Percentiles rank a stretch among this genome's conserved stretches.
Conservation (phyloP, 768 basidiomycete genomes). For the Auricularia heimuer region DNA sequence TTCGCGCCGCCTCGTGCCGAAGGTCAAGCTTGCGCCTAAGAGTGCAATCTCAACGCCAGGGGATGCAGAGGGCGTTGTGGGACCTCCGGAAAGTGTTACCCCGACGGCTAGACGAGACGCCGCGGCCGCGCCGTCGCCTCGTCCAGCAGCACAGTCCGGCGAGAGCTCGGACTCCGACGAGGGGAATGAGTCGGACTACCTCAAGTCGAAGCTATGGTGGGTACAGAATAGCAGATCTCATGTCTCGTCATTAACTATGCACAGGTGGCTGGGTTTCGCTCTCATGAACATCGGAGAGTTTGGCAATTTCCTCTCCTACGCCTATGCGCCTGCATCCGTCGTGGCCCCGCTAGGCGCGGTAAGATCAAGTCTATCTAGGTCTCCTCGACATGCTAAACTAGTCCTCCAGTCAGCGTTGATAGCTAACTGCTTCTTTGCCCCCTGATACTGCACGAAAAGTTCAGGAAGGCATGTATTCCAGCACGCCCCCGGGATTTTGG, state of each 20-base stretch:
- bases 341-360: constrained; percentile 96
- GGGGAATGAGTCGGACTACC: constrained; percentile 53
- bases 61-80: not conserved
- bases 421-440: constrained; percentile 95
- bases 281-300: constrained; percentile 88
- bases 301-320: constrained; percentile 87
- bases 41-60: not conserved
- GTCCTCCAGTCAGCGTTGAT: constrained; percentile 69
- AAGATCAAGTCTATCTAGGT: constrained; percentile 20
- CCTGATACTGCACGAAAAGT: constrained; percentile 68
- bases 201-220: constrained; percentile 78
- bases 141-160: not conserved
- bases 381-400: constrained; percentile 1
- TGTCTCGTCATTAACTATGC: not conserved
- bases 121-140: not conserved
- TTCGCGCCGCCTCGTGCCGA: not conserved
- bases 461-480: constrained; percentile 50
- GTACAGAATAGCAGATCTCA: constrained; percentile 12
- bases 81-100: not conserved
- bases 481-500: constrained; percentile 7
- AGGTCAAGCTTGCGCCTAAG: not conserved
- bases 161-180: not conserved
- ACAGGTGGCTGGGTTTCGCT: constrained; percentile 81
- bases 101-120: not conserved
- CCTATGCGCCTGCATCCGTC: constrained; percentile 82